phyloP scores from a whole-genome alignment of 306 rosid species.

The Cyclanthera cordifolia region DNA sequence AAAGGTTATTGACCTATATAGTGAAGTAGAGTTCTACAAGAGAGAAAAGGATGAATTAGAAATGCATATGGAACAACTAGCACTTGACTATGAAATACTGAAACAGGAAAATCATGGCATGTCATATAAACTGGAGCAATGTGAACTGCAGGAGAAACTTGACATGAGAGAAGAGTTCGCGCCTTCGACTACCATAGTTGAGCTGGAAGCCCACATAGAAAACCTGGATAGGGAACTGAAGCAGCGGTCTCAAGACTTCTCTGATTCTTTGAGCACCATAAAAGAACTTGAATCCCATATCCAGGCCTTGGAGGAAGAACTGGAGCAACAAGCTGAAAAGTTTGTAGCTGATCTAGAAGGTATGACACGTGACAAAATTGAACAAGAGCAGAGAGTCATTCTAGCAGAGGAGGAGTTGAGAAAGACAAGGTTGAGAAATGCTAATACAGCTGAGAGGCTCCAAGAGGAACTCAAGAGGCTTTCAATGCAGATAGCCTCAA shows the following conservation, averaged over 20 bases:
- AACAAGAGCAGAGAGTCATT: conserved; percentile 88
- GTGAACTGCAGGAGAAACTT: conserved; percentile 75
- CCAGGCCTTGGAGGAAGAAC: conserved; percentile 55
- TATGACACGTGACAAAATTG: conserved; percentile 46
- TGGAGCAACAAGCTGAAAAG: conserved; percentile 53
- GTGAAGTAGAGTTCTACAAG: conserved; percentile 73
- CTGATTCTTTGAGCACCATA: conserved; percentile 57
- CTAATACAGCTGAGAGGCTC: conserved; percentile 69
- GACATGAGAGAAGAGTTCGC: conserved; percentile 66
- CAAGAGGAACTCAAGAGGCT: conserved; percentile 80
- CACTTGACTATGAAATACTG: conserved; percentile 90
- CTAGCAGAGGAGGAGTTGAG: conserved; percentile 73
- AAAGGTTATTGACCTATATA: conserved; percentile 53
- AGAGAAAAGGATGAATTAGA: conserved; percentile 92
- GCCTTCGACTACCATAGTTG: conserved; percentile 35
- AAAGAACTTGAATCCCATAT: conserved; percentile 53
- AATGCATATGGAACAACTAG: conserved; percentile 95
- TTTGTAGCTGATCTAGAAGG: conserved; percentile 71
- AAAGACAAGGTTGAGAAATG: conserved; percentile 57
- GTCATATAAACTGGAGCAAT: conserved; percentile 67
- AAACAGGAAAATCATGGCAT: conserved; percentile 90
- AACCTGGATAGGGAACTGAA: conserved; percentile 57
- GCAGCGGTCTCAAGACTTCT: conserved; percentile 53
- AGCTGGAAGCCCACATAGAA: conserved; percentile 45
- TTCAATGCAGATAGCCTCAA: conserved; percentile 64